Evolutionary conservation across 2,329 filamentous ascomycete species (phyloP).

Genomic region (Thelonectria blattea): DNA sequence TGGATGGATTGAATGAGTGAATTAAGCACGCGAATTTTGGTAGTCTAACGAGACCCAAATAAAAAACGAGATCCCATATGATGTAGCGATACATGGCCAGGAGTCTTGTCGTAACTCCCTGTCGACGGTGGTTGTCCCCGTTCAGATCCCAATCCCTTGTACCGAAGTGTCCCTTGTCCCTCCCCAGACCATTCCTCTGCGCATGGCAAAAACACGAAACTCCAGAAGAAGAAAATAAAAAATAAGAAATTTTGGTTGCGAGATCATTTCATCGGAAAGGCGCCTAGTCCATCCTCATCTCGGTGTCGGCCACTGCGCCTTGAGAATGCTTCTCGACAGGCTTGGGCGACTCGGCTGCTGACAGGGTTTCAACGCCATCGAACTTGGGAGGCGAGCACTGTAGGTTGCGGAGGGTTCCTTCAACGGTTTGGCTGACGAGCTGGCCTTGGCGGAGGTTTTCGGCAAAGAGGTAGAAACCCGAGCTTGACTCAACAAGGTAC

Average conservation of each 20-base stretch:
- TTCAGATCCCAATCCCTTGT: conserved; percentile 27
- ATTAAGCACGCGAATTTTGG: conserved; percentile 5
- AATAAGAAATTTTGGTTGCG: conserved; percentile 23
- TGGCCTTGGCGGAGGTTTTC: conserved; percentile 68
- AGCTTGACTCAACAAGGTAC: conserved; percentile 70
- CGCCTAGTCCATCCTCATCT: conserved; percentile 41
- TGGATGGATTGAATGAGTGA: background rate
- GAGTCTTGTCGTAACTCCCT: conserved; percentile 25
- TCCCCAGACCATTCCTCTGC: conserved; percentile 28
- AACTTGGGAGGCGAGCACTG: conserved; percentile 63
- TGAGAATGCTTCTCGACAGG: conserved; percentile 26
- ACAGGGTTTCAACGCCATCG: conserved; percentile 58
- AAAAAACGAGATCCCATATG: conserved; percentile 10
- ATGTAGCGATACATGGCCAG: conserved; percentile 32
- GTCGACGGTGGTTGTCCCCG: conserved; percentile 30
- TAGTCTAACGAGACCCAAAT: conserved; percentile 1
- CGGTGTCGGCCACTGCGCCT: conserved; percentile 31
- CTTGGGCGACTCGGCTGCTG: conserved; percentile 53
- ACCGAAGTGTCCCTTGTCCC: conserved; percentile 27
- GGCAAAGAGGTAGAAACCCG: conserved; percentile 69
- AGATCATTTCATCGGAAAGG: conserved; percentile 18
- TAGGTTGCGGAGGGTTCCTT: conserved; percentile 63
- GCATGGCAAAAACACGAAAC: conserved; percentile 36
- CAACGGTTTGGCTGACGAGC: conserved; percentile 62
- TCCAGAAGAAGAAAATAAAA: conserved; percentile 18